A percentile compares a stretch with the other conserved stretches of the same genome.
Evolutionary conservation across 2,329 filamentous ascomycete species (phyloP).

Genomic region (Massarina eburnea): DNA sequence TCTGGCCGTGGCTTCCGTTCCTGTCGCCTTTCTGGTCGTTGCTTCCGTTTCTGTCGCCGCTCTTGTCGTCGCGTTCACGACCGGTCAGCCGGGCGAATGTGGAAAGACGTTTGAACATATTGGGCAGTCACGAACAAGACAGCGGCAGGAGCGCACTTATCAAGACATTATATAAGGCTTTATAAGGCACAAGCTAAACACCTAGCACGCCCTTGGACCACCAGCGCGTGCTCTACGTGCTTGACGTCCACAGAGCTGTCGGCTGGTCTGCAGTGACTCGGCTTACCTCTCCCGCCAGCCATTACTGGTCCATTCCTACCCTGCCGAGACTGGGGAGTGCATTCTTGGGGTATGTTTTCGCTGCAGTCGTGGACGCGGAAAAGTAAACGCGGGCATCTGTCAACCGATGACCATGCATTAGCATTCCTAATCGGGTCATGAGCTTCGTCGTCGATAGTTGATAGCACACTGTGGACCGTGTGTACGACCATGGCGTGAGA

Average conservation of each 20-base stretch:
- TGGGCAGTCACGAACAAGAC: constrained; percentile 2
- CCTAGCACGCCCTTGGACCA: too few species aligned
- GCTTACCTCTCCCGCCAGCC: too few species aligned
- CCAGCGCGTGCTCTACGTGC: too few species aligned
- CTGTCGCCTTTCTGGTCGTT: background rate
- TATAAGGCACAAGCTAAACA: too few species aligned
- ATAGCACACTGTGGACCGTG: too few species aligned
- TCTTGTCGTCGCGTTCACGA: constrained; percentile 1
- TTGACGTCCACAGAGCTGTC: too few species aligned
- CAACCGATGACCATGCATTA: background rate
- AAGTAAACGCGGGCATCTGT: constrained; percentile 20
- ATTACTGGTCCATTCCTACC: too few species aligned
- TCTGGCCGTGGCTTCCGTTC: background rate
- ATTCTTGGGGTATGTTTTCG: constrained; percentile 15
- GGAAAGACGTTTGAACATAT: constrained; percentile 7
- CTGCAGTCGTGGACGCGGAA: constrained; percentile 17
- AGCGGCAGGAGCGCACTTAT: too few species aligned
- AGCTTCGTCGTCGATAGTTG: background rate
- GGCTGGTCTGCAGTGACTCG: too few species aligned
- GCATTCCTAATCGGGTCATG: background rate
- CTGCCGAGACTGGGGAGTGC: constrained; percentile 10
- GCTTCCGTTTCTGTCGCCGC: background rate
- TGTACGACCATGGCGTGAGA: constrained; percentile 7
- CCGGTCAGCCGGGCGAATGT: background rate
- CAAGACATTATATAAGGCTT: too few species aligned